Evolutionary conservation across 495 filamentous ascomycete species (phyloP).

Genomic region (Alectoria sarmentosa): DNA sequence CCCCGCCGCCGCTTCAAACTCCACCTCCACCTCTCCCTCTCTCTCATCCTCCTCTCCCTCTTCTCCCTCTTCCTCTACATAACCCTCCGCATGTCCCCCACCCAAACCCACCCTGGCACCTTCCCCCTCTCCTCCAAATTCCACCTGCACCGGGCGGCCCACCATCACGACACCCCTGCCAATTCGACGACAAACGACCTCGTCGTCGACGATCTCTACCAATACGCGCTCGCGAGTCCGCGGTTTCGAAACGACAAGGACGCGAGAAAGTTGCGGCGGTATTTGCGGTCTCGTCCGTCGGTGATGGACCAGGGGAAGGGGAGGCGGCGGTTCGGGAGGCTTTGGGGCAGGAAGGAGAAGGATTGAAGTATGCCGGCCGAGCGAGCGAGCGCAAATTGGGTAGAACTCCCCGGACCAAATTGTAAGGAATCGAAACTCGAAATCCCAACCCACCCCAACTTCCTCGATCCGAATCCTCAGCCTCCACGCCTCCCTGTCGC

Average conservation of each 20-base stretch:
- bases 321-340: too few relatives aligned
- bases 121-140: neutral
- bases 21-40: neutral
- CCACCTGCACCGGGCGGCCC: neutral
- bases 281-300: neutral
- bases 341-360: too few relatives aligned
- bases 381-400: too few relatives aligned
- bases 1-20: neutral
- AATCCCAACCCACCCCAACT: too few relatives aligned
- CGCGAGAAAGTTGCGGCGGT: neutral
- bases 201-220: neutral
- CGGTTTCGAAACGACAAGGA: neutral
- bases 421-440: too few relatives aligned
- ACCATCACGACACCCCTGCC: neutral
- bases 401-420: too few relatives aligned
- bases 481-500: too few relatives aligned
- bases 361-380: too few relatives aligned
- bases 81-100: neutral
- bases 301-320: too few relatives aligned
- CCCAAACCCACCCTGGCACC: neutral
- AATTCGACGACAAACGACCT: neutral
- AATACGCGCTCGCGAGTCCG: neutral
- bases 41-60: neutral
- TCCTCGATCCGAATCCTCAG: too few relatives aligned
- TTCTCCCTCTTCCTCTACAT: neutral